Percentiles rank a stretch among this genome's conserved stretches.
These are phyloP conservation scores for Salix suchowensis DNA, from an alignment of 345 rosid genomes.

Conservation along the genomic window DNA sequence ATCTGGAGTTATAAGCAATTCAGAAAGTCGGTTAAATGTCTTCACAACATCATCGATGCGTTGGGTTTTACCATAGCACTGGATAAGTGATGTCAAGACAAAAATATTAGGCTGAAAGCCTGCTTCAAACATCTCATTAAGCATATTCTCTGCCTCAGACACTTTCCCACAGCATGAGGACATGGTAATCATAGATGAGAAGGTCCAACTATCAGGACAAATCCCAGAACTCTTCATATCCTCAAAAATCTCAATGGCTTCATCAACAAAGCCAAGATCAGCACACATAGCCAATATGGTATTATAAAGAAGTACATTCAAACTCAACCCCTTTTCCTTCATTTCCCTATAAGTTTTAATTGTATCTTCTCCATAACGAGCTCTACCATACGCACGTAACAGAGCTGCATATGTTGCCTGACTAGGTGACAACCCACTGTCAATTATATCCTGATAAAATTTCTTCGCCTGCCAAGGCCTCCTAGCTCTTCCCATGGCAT, in stretches of 20 bases:
- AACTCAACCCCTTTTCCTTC: constrained; percentile 63
- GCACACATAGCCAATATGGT: constrained; percentile 87
- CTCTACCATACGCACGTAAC: constrained; percentile 75
- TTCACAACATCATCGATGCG: constrained; percentile 69
- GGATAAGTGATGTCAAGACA: constrained; percentile 82
- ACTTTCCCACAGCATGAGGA: constrained; percentile 73
- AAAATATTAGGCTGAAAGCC: constrained; percentile 79
- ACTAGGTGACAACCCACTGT: constrained; percentile 55
- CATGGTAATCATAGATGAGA: constrained; percentile 77
- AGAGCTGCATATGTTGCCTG: constrained; percentile 65
- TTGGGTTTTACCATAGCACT: constrained; percentile 88
- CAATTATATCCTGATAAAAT: constrained; percentile 61
- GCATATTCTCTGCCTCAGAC: constrained; percentile 68
- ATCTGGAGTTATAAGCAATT: constrained; percentile 66
- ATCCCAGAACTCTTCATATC: constrained; percentile 58
- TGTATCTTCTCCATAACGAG: constrained; percentile 75
- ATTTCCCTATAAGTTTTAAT: constrained; percentile 61
- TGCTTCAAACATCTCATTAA: constrained; percentile 70
- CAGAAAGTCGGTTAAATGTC: constrained; percentile 48
- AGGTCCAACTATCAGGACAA: constrained; percentile 88
- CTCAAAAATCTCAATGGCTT: constrained; percentile 62
- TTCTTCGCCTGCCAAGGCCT: constrained; percentile 92
- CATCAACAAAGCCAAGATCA: constrained; percentile 64
- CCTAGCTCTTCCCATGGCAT: constrained; percentile 89
- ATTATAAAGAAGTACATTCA: constrained; percentile 67